phyloP scores from a whole-genome alignment of 306 rosid species.

The Acacia melanoxylon region DNA sequence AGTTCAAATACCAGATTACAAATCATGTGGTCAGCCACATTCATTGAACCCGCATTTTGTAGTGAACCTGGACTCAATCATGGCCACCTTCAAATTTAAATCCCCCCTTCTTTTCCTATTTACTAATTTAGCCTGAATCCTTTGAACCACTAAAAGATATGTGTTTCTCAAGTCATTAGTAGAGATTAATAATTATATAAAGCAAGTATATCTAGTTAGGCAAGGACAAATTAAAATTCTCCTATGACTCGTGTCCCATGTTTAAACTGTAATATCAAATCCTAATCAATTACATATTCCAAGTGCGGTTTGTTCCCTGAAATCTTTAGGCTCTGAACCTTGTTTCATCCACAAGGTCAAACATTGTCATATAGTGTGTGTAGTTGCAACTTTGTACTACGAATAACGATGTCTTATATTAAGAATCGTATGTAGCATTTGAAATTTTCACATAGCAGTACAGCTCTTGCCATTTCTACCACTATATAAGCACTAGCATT shows the following conservation, averaged over 20 bases:
- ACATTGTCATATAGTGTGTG: background rate
- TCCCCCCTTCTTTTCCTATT: background rate
- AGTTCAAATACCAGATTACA: background rate
- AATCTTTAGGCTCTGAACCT: background rate
- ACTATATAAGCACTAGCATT: background rate
- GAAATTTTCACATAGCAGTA: no score
- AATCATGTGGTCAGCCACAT: background rate
- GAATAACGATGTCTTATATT: no score
- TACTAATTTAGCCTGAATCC: background rate
- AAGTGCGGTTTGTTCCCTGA: background rate
- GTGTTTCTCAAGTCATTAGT: background rate
- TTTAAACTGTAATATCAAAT: background rate
- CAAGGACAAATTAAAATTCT: background rate
- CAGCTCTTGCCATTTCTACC: background rate
- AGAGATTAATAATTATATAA: background rate
- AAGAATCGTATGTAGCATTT: background rate
- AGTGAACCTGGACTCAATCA: background rate
- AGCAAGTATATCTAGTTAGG: background rate
- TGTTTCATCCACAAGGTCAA: background rate
- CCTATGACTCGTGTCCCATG: background rate
- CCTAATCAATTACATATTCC: background rate
- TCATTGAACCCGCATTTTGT: background rate
- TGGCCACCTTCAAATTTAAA: background rate
- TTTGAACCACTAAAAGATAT: background rate
- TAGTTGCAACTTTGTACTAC: no score